Base-by-base conservation (phyloP, 768 basidiomycete genomes). In the Tulasnella sp. region DNA sequence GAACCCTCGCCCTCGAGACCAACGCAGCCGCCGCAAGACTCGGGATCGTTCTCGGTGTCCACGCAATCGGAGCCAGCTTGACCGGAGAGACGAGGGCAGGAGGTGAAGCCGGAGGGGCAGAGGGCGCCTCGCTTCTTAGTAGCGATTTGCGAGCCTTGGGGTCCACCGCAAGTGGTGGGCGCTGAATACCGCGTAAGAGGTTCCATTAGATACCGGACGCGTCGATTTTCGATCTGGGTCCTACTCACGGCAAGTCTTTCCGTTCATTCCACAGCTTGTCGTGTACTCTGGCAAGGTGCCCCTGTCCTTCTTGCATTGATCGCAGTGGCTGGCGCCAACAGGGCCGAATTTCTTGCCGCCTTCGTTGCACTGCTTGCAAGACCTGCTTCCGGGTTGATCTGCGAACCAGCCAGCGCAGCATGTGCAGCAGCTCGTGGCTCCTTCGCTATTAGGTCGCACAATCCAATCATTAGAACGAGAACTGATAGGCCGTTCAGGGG, bases 61-160 rank as follows among this genome's bases (percentile, higher is more conserved):
- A 77, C 69, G 69, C 77, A 77, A 20, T 77, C 77, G 70, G 46
- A 77, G 42, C 77, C 77, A 23, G 70, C 77, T 0, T 16, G 37
- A 13, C 77, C 77, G 23, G 69, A 18, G 23, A 40, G 55, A 6
- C 44, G 77, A n/a, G 69, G 9, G 48, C 77, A 77, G 13, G 26
- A 23, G 20, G 37, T 40, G 77, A 73, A 51, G 37, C 77, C 77
- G 3, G 2, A 10, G 29, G 40, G 15, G 71, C 77, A 77, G 71
- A n/a, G 26, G 16, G 44, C n/a, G 35, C 44, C 32, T n/a, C 35
- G 35, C 35, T 42, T 69, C 61, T 78, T 46, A 77, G 69, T 32
- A 44, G n/a, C 18, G 46, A 39, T 35, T 5, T 23, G 9, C 18
- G 51, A 16, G 23, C 70, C 70, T 3, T 35, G 26, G n/a, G 77